A percentile compares a stretch with the other conserved stretches of the same genome.
Evolutionary conservation across 2,329 filamentous ascomycete genomes (phyloP).

Genomic region (Exutisphaerella laricina): DNA sequence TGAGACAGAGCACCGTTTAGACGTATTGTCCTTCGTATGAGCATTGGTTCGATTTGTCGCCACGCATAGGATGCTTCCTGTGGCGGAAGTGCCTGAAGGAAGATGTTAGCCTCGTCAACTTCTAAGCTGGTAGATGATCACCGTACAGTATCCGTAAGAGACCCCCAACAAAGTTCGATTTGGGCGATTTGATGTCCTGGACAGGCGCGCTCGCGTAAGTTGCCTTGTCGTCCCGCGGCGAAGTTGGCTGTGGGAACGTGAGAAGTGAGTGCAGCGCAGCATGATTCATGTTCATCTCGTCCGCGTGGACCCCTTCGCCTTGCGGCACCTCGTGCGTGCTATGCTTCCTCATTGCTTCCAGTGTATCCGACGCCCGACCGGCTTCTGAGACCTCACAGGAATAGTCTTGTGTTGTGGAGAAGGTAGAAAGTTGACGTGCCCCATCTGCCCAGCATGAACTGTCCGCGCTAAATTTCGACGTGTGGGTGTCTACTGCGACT

Average conservation of each 20-base stretch:
- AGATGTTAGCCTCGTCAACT: neutral
- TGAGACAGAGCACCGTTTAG: too few relatives aligned
- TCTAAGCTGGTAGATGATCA: neutral
- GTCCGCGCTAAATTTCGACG: neutral
- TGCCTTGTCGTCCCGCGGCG: neutral
- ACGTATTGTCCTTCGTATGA: neutral
- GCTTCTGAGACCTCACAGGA: neutral
- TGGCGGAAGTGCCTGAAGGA: neutral
- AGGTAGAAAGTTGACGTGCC: neutral
- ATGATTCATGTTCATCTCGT: neutral
- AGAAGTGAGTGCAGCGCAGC: neutral
- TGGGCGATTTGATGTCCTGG: neutral
- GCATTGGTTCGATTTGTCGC: too few relatives aligned
- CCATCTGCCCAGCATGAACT: conserved; percentile 3
- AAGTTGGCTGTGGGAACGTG: neutral
- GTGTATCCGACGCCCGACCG: neutral
- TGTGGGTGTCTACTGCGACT: too few relatives aligned
- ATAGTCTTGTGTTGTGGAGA: neutral
- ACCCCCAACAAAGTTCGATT: neutral
- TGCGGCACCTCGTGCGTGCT: neutral
- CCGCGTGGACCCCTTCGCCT: neutral
- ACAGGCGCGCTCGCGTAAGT: neutral
- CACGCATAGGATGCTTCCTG: neutral
- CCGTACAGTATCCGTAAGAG: neutral
- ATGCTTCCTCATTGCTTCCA: neutral